Base-by-base conservation (phyloP, 1,284 basidiomycete genomes). In the Ganoderma resinaceum region DNA sequence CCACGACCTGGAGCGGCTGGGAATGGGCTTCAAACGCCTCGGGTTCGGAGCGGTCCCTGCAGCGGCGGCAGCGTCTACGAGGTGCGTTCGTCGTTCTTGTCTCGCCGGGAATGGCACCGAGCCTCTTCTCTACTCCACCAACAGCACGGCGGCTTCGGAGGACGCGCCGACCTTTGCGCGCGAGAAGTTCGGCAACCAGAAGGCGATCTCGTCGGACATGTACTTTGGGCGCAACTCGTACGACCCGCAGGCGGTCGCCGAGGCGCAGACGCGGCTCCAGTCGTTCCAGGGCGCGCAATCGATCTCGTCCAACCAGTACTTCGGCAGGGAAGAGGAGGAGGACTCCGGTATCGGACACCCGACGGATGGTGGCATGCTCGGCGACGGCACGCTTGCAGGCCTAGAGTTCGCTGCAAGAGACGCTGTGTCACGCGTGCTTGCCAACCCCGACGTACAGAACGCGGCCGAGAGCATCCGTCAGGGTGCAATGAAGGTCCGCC, bases 191-290 rank as follows among this genome's bases (percentile, higher is more conserved):
- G 94, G 95, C 1, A 82, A 78, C 71, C 97, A 99, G 79, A 99
- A 99, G 80, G 95, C 87, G 61, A 98, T 99, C 79, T 98, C 96
- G 5, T 97, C 95, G 1, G 98, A 99, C 79, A 96, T 97, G 93
- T 99, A 95, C 86, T 99, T 99, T 81, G 95, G 93, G 46, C 89
- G 97, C 37, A 94, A 94, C 65, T 81, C 89, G 23, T 98, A 98
- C 81, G 97, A 99, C 79, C 89, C 95, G 1, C 78, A 82, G 55
- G 86, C 90, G 4, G 79, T 88, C 40, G 81, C 84, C 52, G 96
- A 98, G 80, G 95, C 96, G 1, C 93, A 96, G 78, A 82, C 87
- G 26, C 89, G 97, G 11, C 83, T 99, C 58, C 89, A 92, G 74
- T 85, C 89, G 60, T 99, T 99, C 89, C 89, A 92, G 75, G 97